phyloP scores from a whole-genome alignment of 768 basidiomycete species.

The Pulveroboletus frians region DNA sequence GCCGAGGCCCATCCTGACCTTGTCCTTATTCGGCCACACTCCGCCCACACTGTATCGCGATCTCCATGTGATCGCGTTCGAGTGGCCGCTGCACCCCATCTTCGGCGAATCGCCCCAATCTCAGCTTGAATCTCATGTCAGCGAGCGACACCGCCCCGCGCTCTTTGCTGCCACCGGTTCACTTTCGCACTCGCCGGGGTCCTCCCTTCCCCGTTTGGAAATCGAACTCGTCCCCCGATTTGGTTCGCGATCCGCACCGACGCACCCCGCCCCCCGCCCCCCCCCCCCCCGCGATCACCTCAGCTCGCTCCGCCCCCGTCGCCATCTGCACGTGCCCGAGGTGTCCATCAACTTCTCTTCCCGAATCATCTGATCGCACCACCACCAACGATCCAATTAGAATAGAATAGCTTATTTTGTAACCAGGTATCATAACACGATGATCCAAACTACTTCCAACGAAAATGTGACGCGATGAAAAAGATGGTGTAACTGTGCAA shows the following conservation, averaged over 20 bases:
- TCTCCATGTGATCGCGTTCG: slow-evolving; percentile 30
- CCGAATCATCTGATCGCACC: background rate
- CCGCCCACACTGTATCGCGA: slow-evolving; percentile 30
- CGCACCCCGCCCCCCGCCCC: slow-evolving; percentile 12
- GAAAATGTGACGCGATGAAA: slow-evolving; percentile 16
- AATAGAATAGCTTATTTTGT: slow-evolving; percentile 28
- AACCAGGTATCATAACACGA: slow-evolving; percentile 30
- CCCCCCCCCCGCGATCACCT: slow-evolving; percentile 3
- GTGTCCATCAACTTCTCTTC: slow-evolving; percentile 1
- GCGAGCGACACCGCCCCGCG: slow-evolving; percentile 21
- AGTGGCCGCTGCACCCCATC: slow-evolving; percentile 32
- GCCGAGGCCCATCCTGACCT: slow-evolving; percentile 33
- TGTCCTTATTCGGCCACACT: slow-evolving; percentile 29
- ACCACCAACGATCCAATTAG: slow-evolving; percentile 19
- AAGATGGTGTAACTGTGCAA: slow-evolving; percentile 21
- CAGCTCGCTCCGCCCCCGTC: slow-evolving; percentile 17
- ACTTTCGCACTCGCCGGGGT: slow-evolving; percentile 29
- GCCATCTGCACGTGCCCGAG: slow-evolving; percentile 10
- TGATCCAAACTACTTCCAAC: slow-evolving; percentile 22
- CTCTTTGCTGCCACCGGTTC: slow-evolving; percentile 29
- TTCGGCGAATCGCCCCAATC: slow-evolving; percentile 30
- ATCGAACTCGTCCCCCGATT: slow-evolving; percentile 17
- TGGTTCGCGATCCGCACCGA: slow-evolving; percentile 32
- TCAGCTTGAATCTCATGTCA: slow-evolving; percentile 28
- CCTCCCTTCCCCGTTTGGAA: slow-evolving; percentile 17